Percentiles rank a stretch among this genome's conserved stretches.
phyloP scores from a whole-genome alignment of 2,329 filamentous ascomycete genomes.

The Fragosphaeria purpurea region DNA sequence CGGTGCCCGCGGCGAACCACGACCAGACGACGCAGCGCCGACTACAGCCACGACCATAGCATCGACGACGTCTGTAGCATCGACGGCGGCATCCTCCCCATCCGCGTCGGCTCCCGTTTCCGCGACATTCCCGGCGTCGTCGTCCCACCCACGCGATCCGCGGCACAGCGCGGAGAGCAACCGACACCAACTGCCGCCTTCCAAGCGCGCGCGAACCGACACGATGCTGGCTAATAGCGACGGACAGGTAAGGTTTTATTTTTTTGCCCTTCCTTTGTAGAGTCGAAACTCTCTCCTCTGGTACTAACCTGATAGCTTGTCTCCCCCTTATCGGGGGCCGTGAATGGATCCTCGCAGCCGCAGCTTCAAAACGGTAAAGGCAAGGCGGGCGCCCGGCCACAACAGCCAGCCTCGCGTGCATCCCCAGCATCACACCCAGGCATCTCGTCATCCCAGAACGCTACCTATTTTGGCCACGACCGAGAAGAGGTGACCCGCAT shows the following conservation, averaged over 20 bases:
- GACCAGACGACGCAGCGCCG: not conserved
- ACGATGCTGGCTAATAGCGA: constrained; percentile 8
- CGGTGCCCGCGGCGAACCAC: not conserved
- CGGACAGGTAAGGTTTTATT: not conserved
- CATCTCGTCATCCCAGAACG: not conserved
- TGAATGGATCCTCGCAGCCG: constrained; percentile 47
- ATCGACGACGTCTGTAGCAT: not conserved
- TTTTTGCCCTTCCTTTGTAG: not conserved
- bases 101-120: not conserved
- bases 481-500: constrained; percentile 89
- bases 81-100: not conserved
- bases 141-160: not conserved
- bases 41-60: not conserved
- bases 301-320: not conserved
- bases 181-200: not conserved
- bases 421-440: not conserved
- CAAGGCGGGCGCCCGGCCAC: not conserved
- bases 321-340: constrained; percentile 18
- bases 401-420: not conserved
- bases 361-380: constrained; percentile 20
- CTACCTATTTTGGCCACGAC: constrained; percentile 70
- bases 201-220: constrained; percentile 9
- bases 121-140: no score
- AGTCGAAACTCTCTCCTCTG: not conserved
- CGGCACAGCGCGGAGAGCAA: not conserved